Percentiles rank a stretch among this genome's conserved stretches.
These are phyloP conservation scores for Citrus hindsii DNA, from an alignment of 345 rosid species.

Conservation along the genomic window DNA sequence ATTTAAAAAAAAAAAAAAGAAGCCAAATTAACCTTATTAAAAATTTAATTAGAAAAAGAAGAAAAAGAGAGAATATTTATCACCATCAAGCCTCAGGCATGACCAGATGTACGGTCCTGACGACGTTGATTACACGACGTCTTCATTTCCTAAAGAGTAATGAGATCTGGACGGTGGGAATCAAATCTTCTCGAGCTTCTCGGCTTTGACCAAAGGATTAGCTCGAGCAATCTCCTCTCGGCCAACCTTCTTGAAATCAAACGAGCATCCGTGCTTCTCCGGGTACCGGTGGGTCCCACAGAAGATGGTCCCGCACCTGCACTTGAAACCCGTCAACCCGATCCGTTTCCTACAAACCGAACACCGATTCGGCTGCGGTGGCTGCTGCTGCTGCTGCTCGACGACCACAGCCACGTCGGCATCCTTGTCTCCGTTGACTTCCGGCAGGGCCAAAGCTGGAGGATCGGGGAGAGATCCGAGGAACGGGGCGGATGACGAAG, in stretches of 20 bases:
- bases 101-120: conserved; percentile 3
- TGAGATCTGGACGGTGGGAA: background rate
- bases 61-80: background rate
- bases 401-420: background rate
- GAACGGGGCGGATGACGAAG: conserved; percentile 16
- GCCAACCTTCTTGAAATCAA: conserved; percentile 48
- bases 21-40: background rate
- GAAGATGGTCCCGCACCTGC: conserved; percentile 46
- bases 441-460: conserved; percentile 17
- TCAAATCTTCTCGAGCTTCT: conserved; percentile 47
- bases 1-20: background rate
- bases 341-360: conserved; percentile 44
- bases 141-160: background rate
- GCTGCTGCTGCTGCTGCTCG: background rate
- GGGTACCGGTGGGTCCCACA: conserved; percentile 56
- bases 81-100: background rate
- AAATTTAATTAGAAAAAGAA: too few relatives aligned
- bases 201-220: conserved; percentile 43
- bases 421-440: conserved; percentile 14
- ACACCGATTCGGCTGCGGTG: conserved; percentile 41
- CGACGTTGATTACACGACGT: background rate
- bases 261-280: conserved; percentile 44
- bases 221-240: conserved; percentile 53
- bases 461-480: conserved; percentile 28
- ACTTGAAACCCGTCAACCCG: conserved; percentile 47